Evolutionary conservation across 108 stramenopile species (phyloP).

Genomic region (Discostella stelligeroides): DNA sequence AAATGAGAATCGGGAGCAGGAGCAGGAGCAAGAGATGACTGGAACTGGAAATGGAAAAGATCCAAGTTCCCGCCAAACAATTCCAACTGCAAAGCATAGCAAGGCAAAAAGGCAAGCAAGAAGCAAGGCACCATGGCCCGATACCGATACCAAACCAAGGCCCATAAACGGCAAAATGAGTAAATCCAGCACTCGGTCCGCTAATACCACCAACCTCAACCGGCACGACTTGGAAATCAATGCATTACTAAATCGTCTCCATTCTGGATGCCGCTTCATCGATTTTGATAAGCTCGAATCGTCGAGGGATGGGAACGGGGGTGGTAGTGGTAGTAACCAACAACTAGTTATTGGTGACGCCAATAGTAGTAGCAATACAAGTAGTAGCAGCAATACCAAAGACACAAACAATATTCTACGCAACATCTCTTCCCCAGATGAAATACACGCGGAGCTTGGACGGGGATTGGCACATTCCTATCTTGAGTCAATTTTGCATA

Average conservation of each 20-base stretch:
- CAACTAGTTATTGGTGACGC: not conserved
- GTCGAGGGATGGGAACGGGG: not conserved
- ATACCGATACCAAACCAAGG: too few species aligned
- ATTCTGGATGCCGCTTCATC: slow-evolving; percentile 35
- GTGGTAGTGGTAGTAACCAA: not conserved
- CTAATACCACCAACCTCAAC: not conserved
- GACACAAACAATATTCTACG: slow-evolving; percentile 17
- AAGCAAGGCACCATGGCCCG: too few species aligned
- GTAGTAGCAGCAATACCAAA: not conserved
- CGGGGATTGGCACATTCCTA: slow-evolving; percentile 33
- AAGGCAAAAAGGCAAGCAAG: too few species aligned
- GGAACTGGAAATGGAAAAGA: too few species aligned
- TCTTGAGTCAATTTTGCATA: slow-evolving; percentile 14
- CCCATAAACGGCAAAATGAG: too few species aligned
- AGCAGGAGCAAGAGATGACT: too few species aligned
- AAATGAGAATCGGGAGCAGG: too few species aligned
- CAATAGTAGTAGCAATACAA: not conserved
- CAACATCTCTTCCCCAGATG: slow-evolving; percentile 33
- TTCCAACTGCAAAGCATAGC: too few species aligned
- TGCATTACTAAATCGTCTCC: slow-evolving; percentile 32
- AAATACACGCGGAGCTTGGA: slow-evolving; percentile 37
- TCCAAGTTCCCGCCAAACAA: too few species aligned
- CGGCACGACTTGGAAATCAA: slow-evolving; percentile 20
- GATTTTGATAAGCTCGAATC: slow-evolving; percentile 7
- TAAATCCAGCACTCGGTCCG: too few species aligned